Percentiles rank a stretch among this genome's conserved stretches.
phyloP scores from a whole-genome alignment of 805 yeast genomes.

The Wickerhamomyces sydowiorum region DNA sequence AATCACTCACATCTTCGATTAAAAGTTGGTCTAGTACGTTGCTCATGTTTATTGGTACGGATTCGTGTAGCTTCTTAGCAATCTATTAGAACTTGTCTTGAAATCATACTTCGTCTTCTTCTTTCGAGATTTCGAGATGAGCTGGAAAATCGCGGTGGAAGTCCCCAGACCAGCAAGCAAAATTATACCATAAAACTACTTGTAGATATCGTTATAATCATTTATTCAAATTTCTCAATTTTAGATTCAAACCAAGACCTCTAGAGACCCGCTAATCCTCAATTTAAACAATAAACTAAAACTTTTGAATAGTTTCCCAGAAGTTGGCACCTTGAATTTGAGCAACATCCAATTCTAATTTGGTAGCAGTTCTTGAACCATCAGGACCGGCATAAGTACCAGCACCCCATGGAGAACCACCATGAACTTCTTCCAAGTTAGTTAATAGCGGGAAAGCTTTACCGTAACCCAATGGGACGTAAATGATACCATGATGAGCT shows the following conservation, averaged over 20 bases:
- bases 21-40: constrained; percentile 58
- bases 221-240: too few relatives aligned
- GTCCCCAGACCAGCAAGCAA: background rate
- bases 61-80: too few relatives aligned
- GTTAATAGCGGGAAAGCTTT: constrained; percentile 49
- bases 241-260: background rate
- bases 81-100: too few relatives aligned
- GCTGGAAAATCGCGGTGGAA: background rate
- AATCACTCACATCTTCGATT: constrained; percentile 55
- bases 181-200: too few relatives aligned
- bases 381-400: constrained; percentile 73
- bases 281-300: constrained; percentile 7
- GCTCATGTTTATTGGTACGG: too few relatives aligned
- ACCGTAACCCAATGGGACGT: constrained; percentile 72
- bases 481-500: constrained; percentile 74
- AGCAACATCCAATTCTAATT: constrained; percentile 61
- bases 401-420: constrained; percentile 86
- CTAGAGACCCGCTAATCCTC: background rate
- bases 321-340: constrained; percentile 63
- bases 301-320: constrained; percentile 37
- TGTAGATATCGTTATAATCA: too few relatives aligned
- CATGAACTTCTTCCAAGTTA: constrained; percentile 62
- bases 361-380: constrained; percentile 66
- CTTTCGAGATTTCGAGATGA: too few relatives aligned
- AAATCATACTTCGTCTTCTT: too few relatives aligned